A percentile compares a stretch with the other conserved stretches of the same genome.
These are phyloP conservation scores for Pseudozyma tsukubaensis DNA, from an alignment of 1,284 basidiomycete genomes.

Conservation along the genomic window DNA sequence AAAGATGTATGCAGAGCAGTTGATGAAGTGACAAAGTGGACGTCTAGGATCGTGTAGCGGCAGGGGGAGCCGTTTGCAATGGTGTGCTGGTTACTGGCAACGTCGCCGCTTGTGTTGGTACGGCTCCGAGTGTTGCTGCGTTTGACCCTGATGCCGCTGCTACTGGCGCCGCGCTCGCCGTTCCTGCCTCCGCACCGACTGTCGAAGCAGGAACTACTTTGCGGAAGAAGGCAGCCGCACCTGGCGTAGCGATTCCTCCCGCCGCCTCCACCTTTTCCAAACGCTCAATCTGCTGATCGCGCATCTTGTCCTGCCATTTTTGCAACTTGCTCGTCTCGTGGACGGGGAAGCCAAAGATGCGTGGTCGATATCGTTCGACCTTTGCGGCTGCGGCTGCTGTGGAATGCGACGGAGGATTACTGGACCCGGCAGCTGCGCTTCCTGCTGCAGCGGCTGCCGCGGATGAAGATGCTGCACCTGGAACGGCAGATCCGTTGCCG, in stretches of 20 bases:
- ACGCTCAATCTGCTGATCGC: constrained; percentile 56
- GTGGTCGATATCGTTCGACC: constrained; percentile 64
- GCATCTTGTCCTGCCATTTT: constrained; percentile 64
- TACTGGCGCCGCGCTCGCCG: constrained; percentile 1
- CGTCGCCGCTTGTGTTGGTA: constrained; percentile 7
- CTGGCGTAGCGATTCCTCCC: constrained; percentile 40
- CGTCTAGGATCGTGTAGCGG: constrained; percentile 2
- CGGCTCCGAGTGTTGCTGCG: constrained; percentile 2
- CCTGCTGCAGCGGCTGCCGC: constrained; percentile 20
- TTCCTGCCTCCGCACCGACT: neutral
- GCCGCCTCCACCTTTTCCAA: constrained; percentile 52
- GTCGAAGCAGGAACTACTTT: constrained; percentile 12
- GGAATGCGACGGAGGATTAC: constrained; percentile 19
- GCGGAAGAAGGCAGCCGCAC: constrained; percentile 40
- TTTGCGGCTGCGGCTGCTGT: constrained; percentile 50
- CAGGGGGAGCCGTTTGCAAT: constrained; percentile 14
- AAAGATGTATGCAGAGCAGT: neutral
- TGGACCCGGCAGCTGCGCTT: constrained; percentile 13
- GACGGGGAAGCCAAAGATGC: constrained; percentile 68
- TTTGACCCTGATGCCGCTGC: neutral
- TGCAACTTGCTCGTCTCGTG: constrained; percentile 66
- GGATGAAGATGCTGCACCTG: constrained; percentile 10
- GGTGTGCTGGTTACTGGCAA: constrained; percentile 4
- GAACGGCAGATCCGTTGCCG: constrained; percentile 24
- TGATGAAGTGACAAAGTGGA: no score